A percentile compares a stretch with the other conserved stretches of the same genome.
Evolutionary conservation across 441 rosid genomes (phyloP).

Genomic region (Viola pubescens): DNA sequence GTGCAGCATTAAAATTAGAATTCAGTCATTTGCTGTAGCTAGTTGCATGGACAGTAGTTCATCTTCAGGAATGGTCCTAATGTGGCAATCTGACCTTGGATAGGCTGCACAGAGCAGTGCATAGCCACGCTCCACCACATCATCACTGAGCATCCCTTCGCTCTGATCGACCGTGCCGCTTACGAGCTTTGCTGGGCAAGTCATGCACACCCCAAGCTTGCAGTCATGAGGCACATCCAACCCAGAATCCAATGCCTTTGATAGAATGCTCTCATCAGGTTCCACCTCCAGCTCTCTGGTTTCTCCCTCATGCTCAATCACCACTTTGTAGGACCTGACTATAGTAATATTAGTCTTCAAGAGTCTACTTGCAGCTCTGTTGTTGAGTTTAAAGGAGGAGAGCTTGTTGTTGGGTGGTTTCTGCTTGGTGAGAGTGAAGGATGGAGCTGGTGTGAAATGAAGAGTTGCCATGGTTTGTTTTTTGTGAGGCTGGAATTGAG

Average conservation of each 20-base stretch:
- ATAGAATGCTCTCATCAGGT: conserved; percentile 70
- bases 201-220: conserved; percentile 98
- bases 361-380: conserved; percentile 19
- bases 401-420: conserved; percentile 15
- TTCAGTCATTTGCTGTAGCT: conserved; percentile 76
- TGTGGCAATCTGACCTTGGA: conserved; percentile 72
- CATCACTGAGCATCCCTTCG: conserved; percentile 94
- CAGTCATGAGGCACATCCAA: conserved; percentile 72
- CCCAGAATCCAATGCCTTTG: conserved; percentile 76
- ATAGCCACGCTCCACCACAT: conserved; percentile 77
- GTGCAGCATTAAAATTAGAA: not conserved
- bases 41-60: conserved; percentile 73
- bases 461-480: conserved; percentile 44
- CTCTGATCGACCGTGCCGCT: conserved; percentile 76
- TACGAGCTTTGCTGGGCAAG: conserved; percentile 80
- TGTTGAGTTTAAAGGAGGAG: conserved; percentile 22
- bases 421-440: conserved; percentile 36
- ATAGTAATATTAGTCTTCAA: conserved; percentile 1
- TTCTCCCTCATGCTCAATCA: conserved; percentile 61
- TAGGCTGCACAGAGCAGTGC: conserved; percentile 71
- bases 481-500: conserved; percentile 1
- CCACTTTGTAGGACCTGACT: conserved; percentile 55
- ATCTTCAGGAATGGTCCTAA: conserved; percentile 83
- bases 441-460: conserved; percentile 43
- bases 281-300: conserved; percentile 69